A percentile compares a stretch with the other conserved stretches of the same genome.
phyloP scores from a whole-genome alignment of 148 eudicot species.

The Linanthus parryae region DNA sequence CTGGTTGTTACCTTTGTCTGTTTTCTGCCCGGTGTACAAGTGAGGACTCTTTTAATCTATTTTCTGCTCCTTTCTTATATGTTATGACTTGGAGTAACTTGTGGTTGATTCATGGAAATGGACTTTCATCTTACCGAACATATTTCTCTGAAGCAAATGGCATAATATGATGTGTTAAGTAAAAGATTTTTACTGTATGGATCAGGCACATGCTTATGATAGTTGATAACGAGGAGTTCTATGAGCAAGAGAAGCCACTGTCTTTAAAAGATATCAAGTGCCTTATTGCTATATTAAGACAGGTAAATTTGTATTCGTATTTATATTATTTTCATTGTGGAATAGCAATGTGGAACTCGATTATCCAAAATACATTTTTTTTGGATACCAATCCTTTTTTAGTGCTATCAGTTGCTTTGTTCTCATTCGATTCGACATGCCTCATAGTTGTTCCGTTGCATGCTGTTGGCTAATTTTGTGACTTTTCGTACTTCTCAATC shows the following conservation, averaged over 20 bases:
- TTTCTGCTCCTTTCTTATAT: neutral
- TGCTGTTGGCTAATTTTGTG: too few relatives aligned
- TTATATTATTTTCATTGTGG: conserved; percentile 2
- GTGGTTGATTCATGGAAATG: too few relatives aligned
- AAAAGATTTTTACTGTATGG: conserved; percentile 17
- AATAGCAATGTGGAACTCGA: neutral
- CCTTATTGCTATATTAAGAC: conserved; percentile 80
- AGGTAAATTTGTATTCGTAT: conserved; percentile 44
- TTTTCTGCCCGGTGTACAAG: conserved; percentile 96
- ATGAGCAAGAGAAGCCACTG: conserved; percentile 89
- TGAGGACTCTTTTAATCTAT: conserved; percentile 26
- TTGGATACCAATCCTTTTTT: too few relatives aligned
- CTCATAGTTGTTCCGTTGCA: too few relatives aligned
- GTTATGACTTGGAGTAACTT: too few relatives aligned
- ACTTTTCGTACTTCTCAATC: too few relatives aligned
- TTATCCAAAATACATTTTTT: too few relatives aligned
- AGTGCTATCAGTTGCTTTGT: too few relatives aligned
- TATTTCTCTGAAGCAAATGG: too few relatives aligned
- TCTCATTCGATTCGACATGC: too few relatives aligned
- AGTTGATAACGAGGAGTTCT: conserved; percentile 97
- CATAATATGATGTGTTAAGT: too few relatives aligned
- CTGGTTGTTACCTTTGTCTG: conserved; percentile 91
- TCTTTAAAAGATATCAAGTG: conserved; percentile 75
- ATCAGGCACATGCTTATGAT: conserved; percentile 95
- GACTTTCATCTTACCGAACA: too few relatives aligned